phyloP scores from a whole-genome alignment of 352 stramenopile genomes.

The Blastocystis sp. region DNA sequence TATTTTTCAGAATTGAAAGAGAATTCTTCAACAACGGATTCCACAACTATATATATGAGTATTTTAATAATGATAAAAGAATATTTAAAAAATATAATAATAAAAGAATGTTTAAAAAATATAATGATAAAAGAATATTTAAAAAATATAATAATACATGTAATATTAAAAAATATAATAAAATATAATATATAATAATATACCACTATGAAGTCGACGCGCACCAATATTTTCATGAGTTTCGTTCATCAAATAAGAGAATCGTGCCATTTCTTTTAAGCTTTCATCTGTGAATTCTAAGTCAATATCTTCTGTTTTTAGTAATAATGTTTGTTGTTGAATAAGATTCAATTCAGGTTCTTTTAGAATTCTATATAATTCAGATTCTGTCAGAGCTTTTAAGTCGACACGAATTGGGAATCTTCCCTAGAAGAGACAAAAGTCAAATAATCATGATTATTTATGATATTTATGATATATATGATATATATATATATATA shows the following conservation, averaged over 20 bases:
- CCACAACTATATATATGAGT: too few relatives aligned
- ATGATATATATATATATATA: too few relatives aligned
- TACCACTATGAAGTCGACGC: conserved; percentile 83
- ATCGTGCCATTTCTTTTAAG: conserved; percentile 80
- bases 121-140: too few relatives aligned
- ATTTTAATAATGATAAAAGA: too few relatives aligned
- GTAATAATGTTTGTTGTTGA: conserved; percentile 82
- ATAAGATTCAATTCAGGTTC: conserved; percentile 96
- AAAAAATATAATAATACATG: too few relatives aligned
- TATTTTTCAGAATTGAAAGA: conserved; percentile 89
- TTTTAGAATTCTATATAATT: conserved; percentile 94
- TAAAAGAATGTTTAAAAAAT: too few relatives aligned
- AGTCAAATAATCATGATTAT: too few relatives aligned
- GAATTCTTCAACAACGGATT: conserved; percentile 94
- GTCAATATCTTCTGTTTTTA: conserved; percentile 79
- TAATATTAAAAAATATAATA: too few relatives aligned
- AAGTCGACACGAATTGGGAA: conserved; percentile 94
- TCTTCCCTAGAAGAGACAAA: too few relatives aligned
- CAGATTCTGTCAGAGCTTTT: conserved; percentile 85
- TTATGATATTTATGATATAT: too few relatives aligned
- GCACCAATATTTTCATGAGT: conserved; percentile 96
- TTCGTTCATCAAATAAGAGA: conserved; percentile 76
- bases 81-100: too few relatives aligned
- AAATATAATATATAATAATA: too few relatives aligned
- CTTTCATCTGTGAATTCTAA: conserved; percentile 85